A percentile compares a stretch with the other conserved stretches of the same genome.
Evolutionary conservation across 2,329 filamentous ascomycete species (phyloP).

Genomic region (Microdochium bolleyi): DNA sequence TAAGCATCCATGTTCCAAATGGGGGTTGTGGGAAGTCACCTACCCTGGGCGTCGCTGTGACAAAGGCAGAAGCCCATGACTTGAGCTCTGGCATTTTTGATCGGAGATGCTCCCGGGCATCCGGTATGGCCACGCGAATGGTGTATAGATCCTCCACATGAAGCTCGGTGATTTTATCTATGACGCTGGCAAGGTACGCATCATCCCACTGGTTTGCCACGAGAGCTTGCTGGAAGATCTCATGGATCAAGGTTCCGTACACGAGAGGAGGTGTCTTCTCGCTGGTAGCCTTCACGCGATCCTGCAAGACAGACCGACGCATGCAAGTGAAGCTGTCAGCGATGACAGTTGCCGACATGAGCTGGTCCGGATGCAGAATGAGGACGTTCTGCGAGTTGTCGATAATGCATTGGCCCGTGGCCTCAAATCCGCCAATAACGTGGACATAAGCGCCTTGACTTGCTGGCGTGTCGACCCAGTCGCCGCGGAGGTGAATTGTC

Average conservation of each 20-base stretch:
- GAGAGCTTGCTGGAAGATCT: constrained; percentile 88
- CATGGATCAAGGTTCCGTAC: constrained; percentile 89
- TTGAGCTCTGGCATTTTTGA: constrained; percentile 78
- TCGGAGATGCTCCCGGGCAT: constrained; percentile 71
- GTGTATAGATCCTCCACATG: constrained; percentile 87
- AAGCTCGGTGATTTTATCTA: constrained; percentile 61
- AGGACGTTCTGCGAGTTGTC: constrained; percentile 79
- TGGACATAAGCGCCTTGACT: constrained; percentile 73
- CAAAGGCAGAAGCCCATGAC: constrained; percentile 76
- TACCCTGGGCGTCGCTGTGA: constrained; percentile 63
- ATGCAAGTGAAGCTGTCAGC: constrained; percentile 94
- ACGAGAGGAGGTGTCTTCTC: constrained; percentile 74
- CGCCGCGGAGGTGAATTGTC: constrained; percentile 70
- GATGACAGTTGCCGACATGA: constrained; percentile 90
- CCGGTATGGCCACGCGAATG: constrained; percentile 65
- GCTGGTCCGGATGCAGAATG: constrained; percentile 88
- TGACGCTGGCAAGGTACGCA: constrained; percentile 55
- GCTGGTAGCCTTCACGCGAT: constrained; percentile 85
- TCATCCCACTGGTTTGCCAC: constrained; percentile 75
- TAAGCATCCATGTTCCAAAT: constrained; percentile 14
- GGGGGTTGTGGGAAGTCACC: constrained; percentile 9
- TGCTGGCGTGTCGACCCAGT: constrained; percentile 79
- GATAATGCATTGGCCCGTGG: constrained; percentile 66
- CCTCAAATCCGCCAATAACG: constrained; percentile 70
- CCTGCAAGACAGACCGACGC: constrained; percentile 85